Conservation (phyloP, 495 filamentous ascomycete genomes). For the Mytilinidion resinicola region DNA sequence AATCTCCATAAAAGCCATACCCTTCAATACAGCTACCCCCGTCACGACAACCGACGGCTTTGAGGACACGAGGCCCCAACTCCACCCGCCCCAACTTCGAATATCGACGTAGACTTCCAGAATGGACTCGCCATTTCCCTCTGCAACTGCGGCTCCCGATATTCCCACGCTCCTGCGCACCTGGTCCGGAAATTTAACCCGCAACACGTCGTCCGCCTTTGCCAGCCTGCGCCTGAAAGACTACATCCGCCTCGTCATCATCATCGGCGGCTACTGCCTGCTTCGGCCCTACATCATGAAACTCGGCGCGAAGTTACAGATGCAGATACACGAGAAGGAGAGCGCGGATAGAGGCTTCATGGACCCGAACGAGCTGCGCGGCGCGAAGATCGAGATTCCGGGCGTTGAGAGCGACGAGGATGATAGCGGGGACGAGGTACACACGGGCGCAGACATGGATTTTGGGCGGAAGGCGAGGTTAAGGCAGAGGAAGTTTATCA, state of each 20-base stretch:
- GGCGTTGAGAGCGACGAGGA: constrained; percentile 38
- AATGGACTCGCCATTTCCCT: too few relatives aligned
- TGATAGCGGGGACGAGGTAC: constrained; percentile 57
- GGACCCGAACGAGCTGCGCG: constrained; percentile 22
- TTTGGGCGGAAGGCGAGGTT: constrained; percentile 42
- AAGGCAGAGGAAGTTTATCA: constrained; percentile 30
- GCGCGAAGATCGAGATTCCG: constrained; percentile 36
- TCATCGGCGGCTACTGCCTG: constrained; percentile 28
- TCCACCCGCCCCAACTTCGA: too few relatives aligned
- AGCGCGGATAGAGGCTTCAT: not conserved
- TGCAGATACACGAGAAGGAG: constrained; percentile 13
- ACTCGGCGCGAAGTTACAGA: constrained; percentile 22
- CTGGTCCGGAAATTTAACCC: constrained; percentile 38
- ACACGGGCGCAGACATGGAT: constrained; percentile 42
- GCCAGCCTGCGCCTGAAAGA: constrained; percentile 33
- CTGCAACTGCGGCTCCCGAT: not conserved
- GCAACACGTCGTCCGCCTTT: constrained; percentile 52
- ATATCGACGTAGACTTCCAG: too few relatives aligned
- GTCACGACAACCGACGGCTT: too few relatives aligned
- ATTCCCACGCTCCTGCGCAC: constrained; percentile 14
- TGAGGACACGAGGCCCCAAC: too few relatives aligned
- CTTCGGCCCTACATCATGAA: constrained; percentile 30
- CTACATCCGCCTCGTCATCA: constrained; percentile 30
- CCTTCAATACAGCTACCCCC: too few relatives aligned
- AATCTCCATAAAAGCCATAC: too few relatives aligned